phyloP scores from a whole-genome alignment of 148 eudicot genomes.

The Hydrangea macrophylla region DNA sequence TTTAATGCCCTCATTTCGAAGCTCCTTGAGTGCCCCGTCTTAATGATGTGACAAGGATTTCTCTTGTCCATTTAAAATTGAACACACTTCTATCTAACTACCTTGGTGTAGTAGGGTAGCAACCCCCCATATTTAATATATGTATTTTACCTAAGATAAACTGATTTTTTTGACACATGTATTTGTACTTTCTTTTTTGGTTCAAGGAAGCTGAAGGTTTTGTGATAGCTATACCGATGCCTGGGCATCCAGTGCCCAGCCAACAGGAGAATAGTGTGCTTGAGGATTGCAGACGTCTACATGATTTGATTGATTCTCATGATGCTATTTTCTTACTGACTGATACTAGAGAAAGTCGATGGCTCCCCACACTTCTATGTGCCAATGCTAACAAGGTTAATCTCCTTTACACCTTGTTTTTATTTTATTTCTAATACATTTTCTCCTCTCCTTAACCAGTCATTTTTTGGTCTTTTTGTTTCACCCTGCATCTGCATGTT shows the following conservation, averaged over 20 bases:
- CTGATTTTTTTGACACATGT: neutral
- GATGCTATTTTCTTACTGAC: slow-evolving; percentile 84
- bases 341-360: slow-evolving; percentile 96
- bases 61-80: too few relatives aligned
- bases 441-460: neutral
- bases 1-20: too few relatives aligned
- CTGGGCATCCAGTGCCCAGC: slow-evolving; percentile 78
- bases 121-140: too few relatives aligned
- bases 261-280: slow-evolving; percentile 68
- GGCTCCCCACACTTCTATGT: slow-evolving; percentile 86
- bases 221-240: slow-evolving; percentile 95
- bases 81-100: too few relatives aligned
- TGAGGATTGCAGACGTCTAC: slow-evolving; percentile 67
- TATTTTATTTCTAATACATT: too few relatives aligned
- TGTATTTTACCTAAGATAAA: neutral
- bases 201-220: slow-evolving; percentile 83
- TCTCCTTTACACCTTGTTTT: neutral
- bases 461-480: neutral
- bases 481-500: neutral
- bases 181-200: slow-evolving; percentile 1
- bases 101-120: too few relatives aligned
- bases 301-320: slow-evolving; percentile 67
- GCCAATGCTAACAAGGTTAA: slow-evolving; percentile 76
- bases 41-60: too few relatives aligned
- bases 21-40: too few relatives aligned